These are phyloP conservation scores for Alloteropsis semialata DNA, from an alignment of 176 grass and related monocot species.

Conservation along the genomic window DNA sequence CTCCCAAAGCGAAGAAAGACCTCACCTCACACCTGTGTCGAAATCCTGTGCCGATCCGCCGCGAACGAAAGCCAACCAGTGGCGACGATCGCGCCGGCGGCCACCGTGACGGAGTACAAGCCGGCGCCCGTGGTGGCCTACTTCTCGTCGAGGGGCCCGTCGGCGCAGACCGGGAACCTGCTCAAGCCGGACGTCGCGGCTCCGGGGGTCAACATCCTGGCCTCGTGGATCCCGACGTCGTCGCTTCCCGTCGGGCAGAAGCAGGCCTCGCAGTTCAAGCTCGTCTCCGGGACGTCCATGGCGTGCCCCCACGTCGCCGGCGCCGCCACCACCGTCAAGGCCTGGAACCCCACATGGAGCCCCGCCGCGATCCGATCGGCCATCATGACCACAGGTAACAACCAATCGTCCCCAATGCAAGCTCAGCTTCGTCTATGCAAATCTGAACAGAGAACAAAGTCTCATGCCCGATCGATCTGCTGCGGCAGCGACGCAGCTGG, in stretches of 20 bases:
- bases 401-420: neutral
- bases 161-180: conserved; percentile 48
- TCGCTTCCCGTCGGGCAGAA: conserved; percentile 59
- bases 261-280: conserved; percentile 65
- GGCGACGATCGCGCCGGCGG: conserved; percentile 53
- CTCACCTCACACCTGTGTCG: neutral
- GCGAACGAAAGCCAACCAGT: conserved; percentile 50
- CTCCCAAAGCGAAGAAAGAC: neutral
- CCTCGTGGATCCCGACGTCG: conserved; percentile 66
- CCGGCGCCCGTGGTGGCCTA: conserved; percentile 72
- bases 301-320: conserved; percentile 82
- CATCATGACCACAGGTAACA: conserved; percentile 70
- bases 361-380: conserved; percentile 77
- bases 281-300: conserved; percentile 91
- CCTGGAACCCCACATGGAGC: conserved; percentile 90
- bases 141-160: conserved; percentile 85
- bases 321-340: conserved; percentile 55
- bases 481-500: conserved; percentile 49
- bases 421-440: neutral
- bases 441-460: neutral
- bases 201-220: conserved; percentile 89
- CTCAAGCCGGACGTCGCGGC: conserved; percentile 86
- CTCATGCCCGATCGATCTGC: neutral
- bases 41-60: neutral
- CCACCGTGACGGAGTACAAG: conserved; percentile 71